phyloP scores from a whole-genome alignment of 2,329 filamentous ascomycete genomes.

The Immersiporthe knoxdaviesiana region DNA sequence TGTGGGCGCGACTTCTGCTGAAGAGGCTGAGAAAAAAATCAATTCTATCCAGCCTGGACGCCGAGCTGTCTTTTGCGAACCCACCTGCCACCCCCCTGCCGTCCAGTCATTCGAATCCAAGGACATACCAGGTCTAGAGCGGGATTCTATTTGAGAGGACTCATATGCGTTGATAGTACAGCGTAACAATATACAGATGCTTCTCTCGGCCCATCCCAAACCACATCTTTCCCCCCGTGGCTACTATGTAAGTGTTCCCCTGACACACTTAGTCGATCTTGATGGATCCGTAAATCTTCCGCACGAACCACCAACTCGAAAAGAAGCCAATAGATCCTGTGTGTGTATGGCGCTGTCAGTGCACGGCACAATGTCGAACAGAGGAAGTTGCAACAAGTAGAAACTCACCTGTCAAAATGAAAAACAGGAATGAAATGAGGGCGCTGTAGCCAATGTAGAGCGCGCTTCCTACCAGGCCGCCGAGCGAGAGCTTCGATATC shows the following conservation, averaged over 20 bases:
- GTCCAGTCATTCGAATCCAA: conserved; percentile 7
- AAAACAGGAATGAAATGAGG: conserved; percentile 87
- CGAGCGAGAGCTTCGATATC: conserved; percentile 83
- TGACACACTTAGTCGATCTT: conserved; percentile 77
- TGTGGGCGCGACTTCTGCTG: background rate
- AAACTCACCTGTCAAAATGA: conserved; percentile 85
- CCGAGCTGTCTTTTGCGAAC: conserved; percentile 13
- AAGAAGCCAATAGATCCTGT: conserved; percentile 94
- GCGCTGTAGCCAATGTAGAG: conserved; percentile 93
- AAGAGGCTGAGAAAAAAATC: background rate
- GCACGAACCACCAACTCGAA: conserved; percentile 90
- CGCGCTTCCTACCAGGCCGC: conserved; percentile 82
- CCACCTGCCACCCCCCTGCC: background rate
- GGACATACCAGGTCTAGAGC: background rate
- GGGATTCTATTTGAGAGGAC: background rate
- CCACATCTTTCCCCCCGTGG: background rate
- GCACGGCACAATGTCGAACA: background rate
- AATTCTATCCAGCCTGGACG: conserved; percentile 18
- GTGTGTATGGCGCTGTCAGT: conserved; percentile 34
- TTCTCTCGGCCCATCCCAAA: background rate
- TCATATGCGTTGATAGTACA: conserved; percentile 23
- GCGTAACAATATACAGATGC: conserved; percentile 29
- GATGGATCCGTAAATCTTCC: conserved; percentile 95
- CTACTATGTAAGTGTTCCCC: background rate
- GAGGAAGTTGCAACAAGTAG: conserved; percentile 56